These are phyloP conservation scores for Hirschfeldia incana DNA, from an alignment of 345 rosid species.

Conservation along the genomic window DNA sequence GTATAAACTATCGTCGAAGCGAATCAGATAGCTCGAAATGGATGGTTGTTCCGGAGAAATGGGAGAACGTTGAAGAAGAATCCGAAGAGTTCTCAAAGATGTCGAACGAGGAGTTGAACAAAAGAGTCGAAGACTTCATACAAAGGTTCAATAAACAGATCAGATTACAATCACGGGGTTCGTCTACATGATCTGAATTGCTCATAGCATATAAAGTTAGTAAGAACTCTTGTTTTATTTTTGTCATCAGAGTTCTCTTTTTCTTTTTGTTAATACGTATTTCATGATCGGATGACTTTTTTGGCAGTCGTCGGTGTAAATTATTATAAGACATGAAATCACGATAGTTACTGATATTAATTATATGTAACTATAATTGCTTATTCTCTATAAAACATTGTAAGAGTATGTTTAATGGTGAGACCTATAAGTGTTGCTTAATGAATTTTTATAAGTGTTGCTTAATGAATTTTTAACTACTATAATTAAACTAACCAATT, in stretches of 20 bases:
- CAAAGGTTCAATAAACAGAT: conserved; percentile 57
- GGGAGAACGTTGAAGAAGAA: conserved; percentile 39
- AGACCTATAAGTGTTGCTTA: no score
- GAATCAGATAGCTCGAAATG: conserved; percentile 38
- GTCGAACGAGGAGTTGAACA: conserved; percentile 76
- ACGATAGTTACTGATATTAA: not conserved
- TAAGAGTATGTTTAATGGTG: no score
- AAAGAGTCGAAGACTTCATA: conserved; percentile 76
- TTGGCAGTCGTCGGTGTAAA: conserved; percentile 26
- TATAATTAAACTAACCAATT: no score
- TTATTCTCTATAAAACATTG: not conserved
- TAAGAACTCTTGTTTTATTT: not conserved
- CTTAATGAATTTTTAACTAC: no score
- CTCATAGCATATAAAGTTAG: not conserved
- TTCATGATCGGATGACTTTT: conserved; percentile 12
- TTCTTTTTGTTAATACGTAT: not conserved
- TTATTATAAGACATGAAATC: not conserved
- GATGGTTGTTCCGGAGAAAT: conserved; percentile 34
- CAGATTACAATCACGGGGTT: conserved; percentile 48
- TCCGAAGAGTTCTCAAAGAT: conserved; percentile 57
- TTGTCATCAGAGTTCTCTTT: not conserved
- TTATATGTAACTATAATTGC: not conserved
- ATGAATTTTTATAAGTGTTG: no score
- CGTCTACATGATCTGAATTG: conserved; percentile 11
- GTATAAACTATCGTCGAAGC: conserved; percentile 26